These are phyloP conservation scores for Hysterium pulicare DNA, from an alignment of 2,329 filamentous ascomycete genomes.

Conservation along the genomic window DNA sequence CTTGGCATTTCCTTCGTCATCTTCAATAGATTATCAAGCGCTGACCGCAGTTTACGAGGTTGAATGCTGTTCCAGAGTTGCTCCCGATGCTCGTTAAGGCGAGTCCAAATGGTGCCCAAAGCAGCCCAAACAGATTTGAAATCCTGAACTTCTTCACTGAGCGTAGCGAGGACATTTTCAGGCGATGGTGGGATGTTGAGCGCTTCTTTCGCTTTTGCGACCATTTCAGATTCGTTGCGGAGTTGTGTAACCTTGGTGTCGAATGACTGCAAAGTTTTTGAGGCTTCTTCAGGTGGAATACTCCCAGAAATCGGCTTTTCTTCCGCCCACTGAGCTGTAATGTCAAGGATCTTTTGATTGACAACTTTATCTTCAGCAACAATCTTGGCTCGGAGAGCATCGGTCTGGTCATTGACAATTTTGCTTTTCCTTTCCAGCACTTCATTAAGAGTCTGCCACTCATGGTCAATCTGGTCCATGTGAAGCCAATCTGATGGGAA, in stretches of 20 bases:
- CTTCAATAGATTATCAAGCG: slow-evolving; percentile 88
- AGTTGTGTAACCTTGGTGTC: slow-evolving; percentile 81
- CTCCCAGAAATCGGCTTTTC: slow-evolving; percentile 96
- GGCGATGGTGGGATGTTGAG: slow-evolving; percentile 79
- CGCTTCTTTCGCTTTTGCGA: slow-evolving; percentile 94
- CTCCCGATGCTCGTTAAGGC: slow-evolving; percentile 88
- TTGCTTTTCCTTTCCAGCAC: slow-evolving; percentile 88
- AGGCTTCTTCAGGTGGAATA: slow-evolving; percentile 85
- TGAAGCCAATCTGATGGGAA: slow-evolving; percentile 92
- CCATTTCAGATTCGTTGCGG: slow-evolving; percentile 85
- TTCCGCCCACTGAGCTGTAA: slow-evolving; percentile 85
- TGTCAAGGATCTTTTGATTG: slow-evolving; percentile 79
- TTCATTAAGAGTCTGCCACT: slow-evolving; percentile 92
- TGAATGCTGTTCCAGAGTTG: slow-evolving; percentile 93
- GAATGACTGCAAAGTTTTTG: slow-evolving; percentile 75
- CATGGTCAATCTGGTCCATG: slow-evolving; percentile 92
- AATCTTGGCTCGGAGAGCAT: slow-evolving; percentile 93
- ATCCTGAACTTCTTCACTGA: slow-evolving; percentile 94
- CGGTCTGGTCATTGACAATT: slow-evolving; percentile 93
- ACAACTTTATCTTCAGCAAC: slow-evolving; percentile 89
- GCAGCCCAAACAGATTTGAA: slow-evolving; percentile 99
- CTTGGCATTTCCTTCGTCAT: slow-evolving; percentile 99
- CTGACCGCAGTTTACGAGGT: slow-evolving; percentile 84
- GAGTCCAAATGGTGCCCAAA: slow-evolving; percentile 93
- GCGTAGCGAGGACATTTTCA: slow-evolving; percentile 76